Base-by-base conservation (phyloP, 805 yeast species). In the Phaffomyces thermotolerans region DNA sequence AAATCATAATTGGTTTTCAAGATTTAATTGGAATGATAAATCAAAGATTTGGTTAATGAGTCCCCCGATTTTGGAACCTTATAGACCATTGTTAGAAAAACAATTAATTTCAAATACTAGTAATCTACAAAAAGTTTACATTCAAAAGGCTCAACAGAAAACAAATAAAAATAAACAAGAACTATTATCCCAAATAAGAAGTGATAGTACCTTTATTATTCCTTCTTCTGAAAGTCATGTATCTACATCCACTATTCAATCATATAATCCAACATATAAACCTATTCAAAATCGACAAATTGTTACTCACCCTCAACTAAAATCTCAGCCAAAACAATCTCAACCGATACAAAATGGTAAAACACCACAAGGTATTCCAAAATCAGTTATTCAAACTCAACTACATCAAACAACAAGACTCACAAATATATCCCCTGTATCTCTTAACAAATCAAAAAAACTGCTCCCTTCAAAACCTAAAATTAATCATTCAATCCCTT, bases 41-140 rank as follows among this genome's bases (percentile, higher is more conserved):
- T 73, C 75, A 36, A 64, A 65, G 40, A 74, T 91, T 12, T 90
- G 97, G 97, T 71, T 73, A 36, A 57, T 68, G 1, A 67, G 70
- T 17, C 81, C 80, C 2, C 95, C 95, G 1, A 78, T 76, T 52
- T 57, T 87, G 36, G 82, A 80, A 42, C 80, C 88, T 1, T 84
- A 79, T 56, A 79, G 79, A 48, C 72, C 63, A 45, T 58, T 63
- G 31, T 35, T 60, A 6, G 63, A 66, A 46, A 59, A 57, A 23
- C 50, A 46, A 23, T 44, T 52, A 23, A 49, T 51, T 15, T 49
- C 54, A 36, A 50, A 48, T 15, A 45, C 43, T 0, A 38, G 43
- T 12, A 50, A 50, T 15, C 37, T 50, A 25, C 46, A 43, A 15
- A 52, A 49, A 39, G 37, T 53, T 13, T 37, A 49, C n/a, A 52